These are phyloP conservation scores for Mycena metata DNA, from an alignment of 768 basidiomycete genomes.

Conservation along the genomic window DNA sequence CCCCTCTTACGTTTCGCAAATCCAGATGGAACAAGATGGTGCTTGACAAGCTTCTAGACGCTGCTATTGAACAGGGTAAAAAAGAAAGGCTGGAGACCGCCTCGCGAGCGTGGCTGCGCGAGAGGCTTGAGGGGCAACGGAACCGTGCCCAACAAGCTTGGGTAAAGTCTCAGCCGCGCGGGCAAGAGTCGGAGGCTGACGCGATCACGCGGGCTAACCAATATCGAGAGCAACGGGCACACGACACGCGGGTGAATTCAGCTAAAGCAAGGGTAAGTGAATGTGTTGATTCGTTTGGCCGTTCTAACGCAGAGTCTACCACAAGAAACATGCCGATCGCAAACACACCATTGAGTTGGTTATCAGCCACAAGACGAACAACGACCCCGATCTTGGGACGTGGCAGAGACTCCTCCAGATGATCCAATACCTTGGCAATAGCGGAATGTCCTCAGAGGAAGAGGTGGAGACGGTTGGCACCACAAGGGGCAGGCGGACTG, in stretches of 20 bases:
- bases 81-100: not conserved
- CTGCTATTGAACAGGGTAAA: not conserved
- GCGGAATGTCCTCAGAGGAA: constrained; percentile 17
- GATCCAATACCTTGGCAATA: not conserved
- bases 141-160: not conserved
- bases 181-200: not conserved
- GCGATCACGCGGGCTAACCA: not conserved
- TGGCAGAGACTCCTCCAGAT: constrained; percentile 16
- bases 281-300: not conserved
- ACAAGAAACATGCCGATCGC: constrained; percentile 10
- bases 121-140: not conserved
- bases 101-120: not conserved
- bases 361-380: not conserved
- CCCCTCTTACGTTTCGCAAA: not conserved
- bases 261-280: not conserved
- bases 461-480: not conserved
- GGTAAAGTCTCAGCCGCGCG: not conserved
- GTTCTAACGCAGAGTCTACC: not conserved
- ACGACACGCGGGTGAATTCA: not conserved
- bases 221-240: constrained; percentile 1
- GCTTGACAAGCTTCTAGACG: not conserved
- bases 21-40: constrained; percentile 9
- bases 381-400: constrained; percentile 2
- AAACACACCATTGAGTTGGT: not conserved
- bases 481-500: not conserved